A percentile compares a stretch with the other conserved stretches of the same genome.
phyloP scores from a whole-genome alignment of 768 basidiomycete species.

The Leucocoprinus birnbaumii region DNA sequence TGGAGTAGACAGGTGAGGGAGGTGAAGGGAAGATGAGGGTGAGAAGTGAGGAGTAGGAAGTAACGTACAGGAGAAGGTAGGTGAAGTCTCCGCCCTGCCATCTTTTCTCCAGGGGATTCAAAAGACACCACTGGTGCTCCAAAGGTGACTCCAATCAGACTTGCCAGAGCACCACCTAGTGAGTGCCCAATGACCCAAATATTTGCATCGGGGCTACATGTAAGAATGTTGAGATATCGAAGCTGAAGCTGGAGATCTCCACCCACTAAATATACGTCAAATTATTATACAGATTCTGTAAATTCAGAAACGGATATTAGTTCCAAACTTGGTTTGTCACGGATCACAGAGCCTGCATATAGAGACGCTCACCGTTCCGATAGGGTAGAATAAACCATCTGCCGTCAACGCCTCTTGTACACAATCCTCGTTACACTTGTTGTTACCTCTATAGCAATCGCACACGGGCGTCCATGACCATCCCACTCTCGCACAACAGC shows the following conservation, averaged over 20 bases:
- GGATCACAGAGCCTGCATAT: neutral
- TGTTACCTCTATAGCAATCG: slow-evolving; percentile 77
- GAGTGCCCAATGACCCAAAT: slow-evolving; percentile 89
- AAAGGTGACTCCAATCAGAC: slow-evolving; percentile 84
- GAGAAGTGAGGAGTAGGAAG: neutral
- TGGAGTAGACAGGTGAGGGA: neutral
- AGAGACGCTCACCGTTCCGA: slow-evolving; percentile 70
- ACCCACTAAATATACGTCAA: slow-evolving; percentile 80
- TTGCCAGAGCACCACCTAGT: slow-evolving; percentile 70
- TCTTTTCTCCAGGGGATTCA: slow-evolving; percentile 84
- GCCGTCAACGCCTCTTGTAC: slow-evolving; percentile 70
- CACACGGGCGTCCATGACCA: slow-evolving; percentile 96
- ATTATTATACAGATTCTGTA: slow-evolving; percentile 91
- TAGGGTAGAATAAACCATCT: slow-evolving; percentile 86
- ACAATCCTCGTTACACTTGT: slow-evolving; percentile 81
- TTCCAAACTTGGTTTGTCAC: neutral
- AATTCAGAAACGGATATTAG: neutral
- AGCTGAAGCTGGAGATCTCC: neutral
- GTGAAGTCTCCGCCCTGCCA: slow-evolving; percentile 79
- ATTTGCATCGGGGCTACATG: slow-evolving; percentile 62
- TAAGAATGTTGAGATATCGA: neutral
- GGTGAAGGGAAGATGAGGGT: neutral
- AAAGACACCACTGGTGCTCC: slow-evolving; percentile 86
- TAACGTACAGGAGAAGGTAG: slow-evolving; percentile 75
- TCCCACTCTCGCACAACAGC: slow-evolving; percentile 90